Evolutionary conservation across 108 stramenopile species (phyloP), one percentile per base, ranked within the genome.

Genomic region (Skeletonema potamos): DNA sequence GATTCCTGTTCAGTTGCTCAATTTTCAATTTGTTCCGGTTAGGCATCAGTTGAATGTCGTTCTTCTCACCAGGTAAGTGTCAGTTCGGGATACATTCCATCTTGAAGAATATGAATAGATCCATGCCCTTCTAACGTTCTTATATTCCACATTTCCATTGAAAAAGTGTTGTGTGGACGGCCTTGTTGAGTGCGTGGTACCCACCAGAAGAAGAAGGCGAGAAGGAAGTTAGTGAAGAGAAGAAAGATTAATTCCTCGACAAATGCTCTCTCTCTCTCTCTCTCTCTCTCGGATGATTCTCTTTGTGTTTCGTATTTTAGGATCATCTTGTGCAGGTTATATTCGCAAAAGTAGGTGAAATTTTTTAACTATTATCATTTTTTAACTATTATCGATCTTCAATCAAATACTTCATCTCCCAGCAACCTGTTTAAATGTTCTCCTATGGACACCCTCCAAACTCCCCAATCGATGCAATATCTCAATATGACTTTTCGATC

Each of bases 21-120:
- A 92, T 51, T 92, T 92, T 48, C 77, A 74, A 13, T 92, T 89
- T 71, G 76, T 84, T 27, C 91, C 91, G 15, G 89, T 92, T 15
- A 76, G 86, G 20, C 91, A 92, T 68, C 91, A 89, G 55, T 76
- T 92, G 37, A 92, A 92, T 64, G 91, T 92, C 43, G 91, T 92
- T 1, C 70, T 92, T 64, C 43, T 86, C 39, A 89, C 88, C 4
- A 85, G 39, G 39, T 41, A 15, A 41, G 39, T 41, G 39, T n/a
- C 15, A 4, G 15, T 41, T 37, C 4, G 15, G 10, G 39, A 41
- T 2, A n/a, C 2, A 41, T 41, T 15, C 2, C 15, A n/a, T 41
- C 3, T 41, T 41, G 39, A 41, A 41, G 39, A 41, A 3, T 15
- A 2, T 41, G n/a, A n/a, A 41, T 41, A 41, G n/a, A n/a, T n/a